These are phyloP conservation scores for Xylaria hypoxylon DNA, from an alignment of 2,329 filamentous ascomycete species.

Conservation along the genomic window DNA sequence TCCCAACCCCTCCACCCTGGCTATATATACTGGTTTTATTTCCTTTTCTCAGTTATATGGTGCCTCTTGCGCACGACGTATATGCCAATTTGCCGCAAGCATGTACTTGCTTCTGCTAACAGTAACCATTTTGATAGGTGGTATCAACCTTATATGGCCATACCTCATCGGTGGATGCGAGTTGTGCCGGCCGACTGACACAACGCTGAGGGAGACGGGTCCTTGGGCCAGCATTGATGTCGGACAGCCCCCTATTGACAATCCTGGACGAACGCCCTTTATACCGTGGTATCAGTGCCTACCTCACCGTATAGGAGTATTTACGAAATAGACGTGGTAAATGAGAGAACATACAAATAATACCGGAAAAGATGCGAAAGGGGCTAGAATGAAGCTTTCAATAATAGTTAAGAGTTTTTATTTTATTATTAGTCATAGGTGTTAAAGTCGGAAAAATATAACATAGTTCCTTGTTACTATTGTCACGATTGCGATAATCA, in stretches of 20 bases:
- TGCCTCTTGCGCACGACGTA: neutral
- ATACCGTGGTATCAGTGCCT: constrained; percentile 56
- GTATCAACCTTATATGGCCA: constrained; percentile 66
- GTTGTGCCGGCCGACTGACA: constrained; percentile 61
- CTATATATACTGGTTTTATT: neutral
- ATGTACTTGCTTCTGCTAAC: constrained; percentile 6
- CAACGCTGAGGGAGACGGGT: constrained; percentile 61
- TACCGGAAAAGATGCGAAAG: no score
- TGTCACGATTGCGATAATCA: no score
- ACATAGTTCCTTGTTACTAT: no score
- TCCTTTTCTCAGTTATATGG: neutral
- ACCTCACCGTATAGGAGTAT: constrained; percentile 64
- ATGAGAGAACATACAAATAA: no score
- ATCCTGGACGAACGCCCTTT: no score
- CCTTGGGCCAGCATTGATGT: constrained; percentile 64
- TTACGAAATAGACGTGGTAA: constrained; percentile 60
- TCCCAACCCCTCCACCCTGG: constrained; percentile 35
- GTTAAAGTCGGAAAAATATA: neutral
- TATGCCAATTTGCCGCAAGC: neutral
- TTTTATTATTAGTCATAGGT: no score
- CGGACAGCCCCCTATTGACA: constrained; percentile 55
- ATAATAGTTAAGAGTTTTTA: no score
- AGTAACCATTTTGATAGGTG: constrained; percentile 50
- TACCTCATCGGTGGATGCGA: constrained; percentile 64
- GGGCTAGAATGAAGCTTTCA: no score